These are phyloP conservation scores for Serendipita sp. DNA, from an alignment of 768 basidiomycete genomes.

Conservation along the genomic window DNA sequence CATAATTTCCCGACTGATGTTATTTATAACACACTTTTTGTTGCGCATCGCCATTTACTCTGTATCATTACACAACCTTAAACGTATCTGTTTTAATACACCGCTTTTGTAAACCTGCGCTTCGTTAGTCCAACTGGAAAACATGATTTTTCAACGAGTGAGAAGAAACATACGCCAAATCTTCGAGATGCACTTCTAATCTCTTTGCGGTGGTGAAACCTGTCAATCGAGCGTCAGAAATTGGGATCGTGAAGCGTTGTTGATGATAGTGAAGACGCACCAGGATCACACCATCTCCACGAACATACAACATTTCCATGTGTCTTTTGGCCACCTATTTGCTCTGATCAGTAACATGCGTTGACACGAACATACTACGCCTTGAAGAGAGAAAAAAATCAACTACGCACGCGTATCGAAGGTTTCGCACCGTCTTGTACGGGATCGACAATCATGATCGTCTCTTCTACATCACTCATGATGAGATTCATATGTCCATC, in stretches of 20 bases:
- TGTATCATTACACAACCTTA: not conserved
- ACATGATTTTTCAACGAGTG: too few relatives aligned
- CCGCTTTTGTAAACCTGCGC: too few relatives aligned
- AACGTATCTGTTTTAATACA: not conserved
- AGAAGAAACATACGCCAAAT: not conserved
- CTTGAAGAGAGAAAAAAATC: not conserved
- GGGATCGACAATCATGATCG: constrained; percentile 81
- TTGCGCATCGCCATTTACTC: not conserved
- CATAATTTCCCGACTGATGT: too few relatives aligned
- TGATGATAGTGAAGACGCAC: constrained; percentile 34
- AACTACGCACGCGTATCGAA: constrained; percentile 1
- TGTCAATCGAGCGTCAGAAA: not conserved
- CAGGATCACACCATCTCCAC: constrained; percentile 93
- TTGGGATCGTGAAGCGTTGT: not conserved
- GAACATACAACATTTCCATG: constrained; percentile 95
- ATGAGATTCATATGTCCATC: constrained; percentile 99
- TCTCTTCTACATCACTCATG: constrained; percentile 93
- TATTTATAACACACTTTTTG: too few relatives aligned
- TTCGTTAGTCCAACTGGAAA: too few relatives aligned
- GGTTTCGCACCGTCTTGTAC: constrained; percentile 39
- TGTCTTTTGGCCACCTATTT: constrained; percentile 76
- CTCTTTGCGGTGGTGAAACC: constrained; percentile 2
- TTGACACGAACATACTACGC: too few relatives aligned
- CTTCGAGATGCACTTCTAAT: not conserved
- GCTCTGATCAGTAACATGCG: not conserved